These are phyloP conservation scores for Aspergillus viridinutans DNA, from an alignment of 2,329 filamentous ascomycete genomes.

Conservation along the genomic window DNA sequence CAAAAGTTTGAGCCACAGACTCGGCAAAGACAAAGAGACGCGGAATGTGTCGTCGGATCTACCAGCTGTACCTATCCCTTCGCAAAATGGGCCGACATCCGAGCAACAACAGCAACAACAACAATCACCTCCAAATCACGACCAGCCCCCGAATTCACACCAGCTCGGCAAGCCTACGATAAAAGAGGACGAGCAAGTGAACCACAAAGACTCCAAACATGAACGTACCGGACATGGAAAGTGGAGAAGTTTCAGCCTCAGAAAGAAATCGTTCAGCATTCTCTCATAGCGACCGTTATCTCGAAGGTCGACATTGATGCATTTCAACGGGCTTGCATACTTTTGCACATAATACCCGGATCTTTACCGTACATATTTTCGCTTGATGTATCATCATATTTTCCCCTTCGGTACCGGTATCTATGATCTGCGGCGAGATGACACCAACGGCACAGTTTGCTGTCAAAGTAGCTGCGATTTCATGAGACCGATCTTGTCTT, in stretches of 20 bases:
- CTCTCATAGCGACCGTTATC: constrained; percentile 11
- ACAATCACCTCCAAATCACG: constrained; percentile 4
- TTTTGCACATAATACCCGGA: constrained; percentile 26
- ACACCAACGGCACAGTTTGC: neutral
- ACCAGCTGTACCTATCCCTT: constrained; percentile 13
- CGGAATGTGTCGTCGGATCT: constrained; percentile 26
- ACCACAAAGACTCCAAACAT: constrained; percentile 16
- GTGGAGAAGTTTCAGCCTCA: constrained; percentile 42
- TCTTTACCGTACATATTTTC: constrained; percentile 18
- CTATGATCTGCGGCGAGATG: constrained; percentile 10
- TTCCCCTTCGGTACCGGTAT: constrained; percentile 13
- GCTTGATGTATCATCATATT: constrained; percentile 29
- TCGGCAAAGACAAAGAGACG: constrained; percentile 42
- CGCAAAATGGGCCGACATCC: constrained; percentile 7
- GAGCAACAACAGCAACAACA: constrained; percentile 2
- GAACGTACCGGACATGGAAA: constrained; percentile 20
- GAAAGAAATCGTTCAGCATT: constrained; percentile 43
- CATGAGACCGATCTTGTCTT: neutral
- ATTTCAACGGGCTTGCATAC: constrained; percentile 20
- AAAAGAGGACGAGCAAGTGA: constrained; percentile 17
- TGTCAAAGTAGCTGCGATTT: neutral
- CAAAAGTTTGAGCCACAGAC: constrained; percentile 75
- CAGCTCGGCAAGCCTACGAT: constrained; percentile 8
- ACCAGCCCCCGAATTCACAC: constrained; percentile 1
- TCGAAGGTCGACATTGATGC: neutral